Evolutionary conservation across 805 yeast species (phyloP), one percentile per base, ranked within the genome.

Genomic region (Torulaspora microellipsoides): DNA sequence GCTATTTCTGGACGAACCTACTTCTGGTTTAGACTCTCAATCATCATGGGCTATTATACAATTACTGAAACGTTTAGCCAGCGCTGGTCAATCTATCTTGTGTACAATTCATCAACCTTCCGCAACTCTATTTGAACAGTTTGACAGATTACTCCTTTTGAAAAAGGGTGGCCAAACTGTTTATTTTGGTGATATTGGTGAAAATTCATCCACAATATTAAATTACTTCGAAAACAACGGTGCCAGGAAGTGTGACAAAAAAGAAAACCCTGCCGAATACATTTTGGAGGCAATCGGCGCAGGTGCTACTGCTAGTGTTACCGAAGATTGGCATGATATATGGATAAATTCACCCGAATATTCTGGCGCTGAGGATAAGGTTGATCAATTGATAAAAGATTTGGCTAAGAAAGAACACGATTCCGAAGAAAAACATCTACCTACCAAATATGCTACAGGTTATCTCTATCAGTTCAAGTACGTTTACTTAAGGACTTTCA

Each of bases 151-250:
- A 35, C 59, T 76, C 45, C 59, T 76, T 34, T 65, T 75, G 62
- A 72, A 67, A 49, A 72, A 68, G 49, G 79, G 79, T 52, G 80
- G 81, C 31, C 63, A 64, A 47, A 73, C 77, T 31, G 77, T 72
- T 9, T 59, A 58, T 39, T 59, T 58, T 34, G 64, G 64, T 31
- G 60, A 59, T 25, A 53, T 59, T 40, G 64, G 56, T 56, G 57
- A 50, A 52, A 66, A 51, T 56, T 80, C 84, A 35, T 46, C 52
- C 30, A 72, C 77, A 3, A 63, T 83, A 58, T 70, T 78, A 28
- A 58, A 70, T 39, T 83, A 83, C 64, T 83, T 83, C 60, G 86
- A 82, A 64, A 66, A 67, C 38, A 63, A 77, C 52, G 85, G 95
- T 20, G 87, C 85, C 12, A 74, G 82, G 53, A 71, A 72, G 40